phyloP scores from a whole-genome alignment of 805 yeast genomes.

The Kluyveromyces wickerhamii region DNA sequence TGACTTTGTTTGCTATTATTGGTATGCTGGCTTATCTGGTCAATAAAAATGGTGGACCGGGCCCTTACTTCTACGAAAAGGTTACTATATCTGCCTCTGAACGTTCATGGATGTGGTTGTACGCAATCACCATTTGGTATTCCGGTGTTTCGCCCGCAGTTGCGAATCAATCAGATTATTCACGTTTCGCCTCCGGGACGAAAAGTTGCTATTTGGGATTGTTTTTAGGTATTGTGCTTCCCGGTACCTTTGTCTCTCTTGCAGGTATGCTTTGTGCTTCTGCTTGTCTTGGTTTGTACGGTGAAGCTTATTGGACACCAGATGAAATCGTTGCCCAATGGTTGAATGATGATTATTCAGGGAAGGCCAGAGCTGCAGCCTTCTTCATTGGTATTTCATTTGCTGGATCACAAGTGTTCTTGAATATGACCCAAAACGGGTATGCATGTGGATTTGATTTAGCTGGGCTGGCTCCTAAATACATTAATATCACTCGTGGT shows the following conservation, averaged over 20 bases:
- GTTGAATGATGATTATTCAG: slow-evolving; percentile 30
- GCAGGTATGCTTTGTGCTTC: slow-evolving; percentile 35
- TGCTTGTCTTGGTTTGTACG: slow-evolving; percentile 30
- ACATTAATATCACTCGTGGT: slow-evolving; percentile 31
- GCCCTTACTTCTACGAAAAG: slow-evolving; percentile 24
- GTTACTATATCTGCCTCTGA: slow-evolving; percentile 21
- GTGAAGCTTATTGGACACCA: slow-evolving; percentile 34
- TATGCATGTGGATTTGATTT: slow-evolving; percentile 35
- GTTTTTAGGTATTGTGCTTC: slow-evolving; percentile 28
- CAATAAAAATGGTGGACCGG: slow-evolving; percentile 29
- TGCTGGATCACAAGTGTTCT: slow-evolving; percentile 29
- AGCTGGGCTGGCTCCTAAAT: slow-evolving; percentile 30
- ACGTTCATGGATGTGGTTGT: slow-evolving; percentile 36
- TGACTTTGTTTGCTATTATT: slow-evolving; percentile 25
- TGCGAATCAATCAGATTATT: slow-evolving; percentile 35
- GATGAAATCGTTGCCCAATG: slow-evolving; percentile 33
- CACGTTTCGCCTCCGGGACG: slow-evolving; percentile 31
- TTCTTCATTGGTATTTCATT: slow-evolving; percentile 34
- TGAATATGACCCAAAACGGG: slow-evolving; percentile 33
- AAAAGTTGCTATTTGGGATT: slow-evolving; percentile 27
- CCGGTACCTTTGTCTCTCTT: slow-evolving; percentile 34
- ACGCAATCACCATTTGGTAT: slow-evolving; percentile 35
- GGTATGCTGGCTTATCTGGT: slow-evolving; percentile 30
- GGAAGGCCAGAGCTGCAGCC: slow-evolving; percentile 34
- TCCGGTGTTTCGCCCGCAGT: slow-evolving; percentile 34